Base-by-base conservation (phyloP, 345 rosid species). In the Lepidium aucheri region DNA sequence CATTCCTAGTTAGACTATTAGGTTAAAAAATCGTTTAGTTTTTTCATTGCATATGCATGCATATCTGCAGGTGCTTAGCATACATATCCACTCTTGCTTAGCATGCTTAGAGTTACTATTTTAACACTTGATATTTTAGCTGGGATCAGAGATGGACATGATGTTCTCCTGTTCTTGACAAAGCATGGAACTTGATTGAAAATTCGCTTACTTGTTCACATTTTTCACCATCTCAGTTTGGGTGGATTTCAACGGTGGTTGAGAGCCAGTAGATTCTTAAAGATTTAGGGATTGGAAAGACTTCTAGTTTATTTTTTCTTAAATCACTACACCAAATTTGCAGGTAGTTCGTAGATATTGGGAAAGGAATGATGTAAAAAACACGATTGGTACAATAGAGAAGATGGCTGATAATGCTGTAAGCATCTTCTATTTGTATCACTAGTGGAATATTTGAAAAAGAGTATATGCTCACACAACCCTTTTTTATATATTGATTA, bases 331-430 rank as follows among this genome's bases (percentile, higher is more conserved):
- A 42, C 45, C 28, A 43, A 30, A 60, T 74, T 45, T 82, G 49
- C 77, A 95, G 99, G 93, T 74, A 61, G 86, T 91, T 72, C 81
- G 77, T 76, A 83, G 96, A 79, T 85, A 77, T 64, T 95, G 99
- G 97, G 90, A 83, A 72, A 87, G 96, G 69, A 84, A 78, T 71
- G 96, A 91, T 78, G 68, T 91, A 17, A 95, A 82, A 68, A 95
- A 91, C 67, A 81, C 83, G 13, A 79, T 95, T 61, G 65, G 78
- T 75, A 83, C 88, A 35, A 78, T 89, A 83, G 96, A 87, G 77
- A 91, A 87, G 83, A 95, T 95, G 97, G 93, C 95, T 66, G 95
- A 95, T 80, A 73, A 87, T 75, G 81, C 86, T 76, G 99, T 91
- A 78, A 78, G 91, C 42, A 35, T 65, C 51, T 53, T 46, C 15